Evolutionary conservation across 2,329 filamentous ascomycete species (phyloP).

Genomic region (Phyllosticta paracitricarpa): DNA sequence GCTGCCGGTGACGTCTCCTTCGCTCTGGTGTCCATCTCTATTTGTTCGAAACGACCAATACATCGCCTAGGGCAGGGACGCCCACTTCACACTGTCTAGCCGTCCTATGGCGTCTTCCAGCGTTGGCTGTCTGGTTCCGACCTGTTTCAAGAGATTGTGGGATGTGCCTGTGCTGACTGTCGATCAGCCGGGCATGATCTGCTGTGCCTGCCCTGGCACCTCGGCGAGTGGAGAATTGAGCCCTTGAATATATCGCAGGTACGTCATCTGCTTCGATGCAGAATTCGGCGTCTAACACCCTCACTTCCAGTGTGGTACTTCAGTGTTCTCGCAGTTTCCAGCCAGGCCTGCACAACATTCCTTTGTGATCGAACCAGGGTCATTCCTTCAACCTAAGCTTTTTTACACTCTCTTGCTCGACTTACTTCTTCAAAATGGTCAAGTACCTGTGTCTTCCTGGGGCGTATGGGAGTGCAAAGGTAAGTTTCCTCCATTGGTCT

Average conservation of each 20-base stretch:
- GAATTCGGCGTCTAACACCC: neutral
- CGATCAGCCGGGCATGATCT: neutral
- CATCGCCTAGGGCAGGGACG: neutral
- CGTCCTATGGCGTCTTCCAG: neutral
- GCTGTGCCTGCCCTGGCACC: neutral
- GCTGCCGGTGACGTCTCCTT: neutral
- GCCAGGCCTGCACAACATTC: too few species aligned
- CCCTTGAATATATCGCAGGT: neutral
- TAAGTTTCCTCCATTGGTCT: constrained; percentile 22
- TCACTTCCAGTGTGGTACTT: neutral
- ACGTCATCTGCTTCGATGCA: neutral
- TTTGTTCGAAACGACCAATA: neutral
- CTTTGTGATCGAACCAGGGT: neutral
- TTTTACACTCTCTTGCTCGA: neutral
- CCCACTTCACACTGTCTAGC: neutral
- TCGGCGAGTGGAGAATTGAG: neutral
- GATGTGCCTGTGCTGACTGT: neutral
- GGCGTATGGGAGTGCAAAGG: constrained; percentile 47
- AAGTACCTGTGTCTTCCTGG: constrained; percentile 49
- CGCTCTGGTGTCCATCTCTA: neutral
- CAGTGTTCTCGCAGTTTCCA: too few species aligned
- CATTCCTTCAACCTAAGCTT: neutral
- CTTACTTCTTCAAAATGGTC: constrained; percentile 23
- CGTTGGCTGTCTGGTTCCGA: neutral
- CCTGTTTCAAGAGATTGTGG: neutral